Percentiles rank a stretch among this genome's conserved stretches.
phyloP scores from a whole-genome alignment of 331 rosid genomes.

The Erythrophleum ivorense region DNA sequence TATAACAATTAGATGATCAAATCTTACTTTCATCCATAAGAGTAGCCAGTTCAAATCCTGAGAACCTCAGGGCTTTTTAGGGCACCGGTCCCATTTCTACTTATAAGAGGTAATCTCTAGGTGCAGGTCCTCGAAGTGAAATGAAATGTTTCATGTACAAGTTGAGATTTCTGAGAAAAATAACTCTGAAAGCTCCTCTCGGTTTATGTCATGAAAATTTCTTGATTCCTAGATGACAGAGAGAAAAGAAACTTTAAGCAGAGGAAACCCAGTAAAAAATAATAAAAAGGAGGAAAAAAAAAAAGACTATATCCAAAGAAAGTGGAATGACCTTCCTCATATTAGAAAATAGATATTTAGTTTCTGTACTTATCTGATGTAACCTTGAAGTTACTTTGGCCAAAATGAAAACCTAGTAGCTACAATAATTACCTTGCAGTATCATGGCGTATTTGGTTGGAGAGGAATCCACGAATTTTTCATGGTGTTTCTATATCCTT shows the following conservation, averaged over 20 bases:
- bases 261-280: background rate
- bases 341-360: background rate
- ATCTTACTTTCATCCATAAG: background rate
- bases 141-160: background rate
- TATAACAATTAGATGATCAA: background rate
- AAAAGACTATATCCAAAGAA: background rate
- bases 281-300: background rate
- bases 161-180: background rate
- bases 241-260: background rate
- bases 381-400: background rate
- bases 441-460: background rate
- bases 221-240: conserved; percentile 1
- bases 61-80: background rate
- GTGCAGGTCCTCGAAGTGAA: background rate
- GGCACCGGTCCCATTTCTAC: background rate
- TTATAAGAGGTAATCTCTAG: background rate
- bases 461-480: background rate
- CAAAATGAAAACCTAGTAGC: background rate
- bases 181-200: background rate
- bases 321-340: background rate
- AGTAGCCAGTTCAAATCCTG: background rate
- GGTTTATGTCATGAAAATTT: background rate
- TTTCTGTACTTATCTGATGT: background rate
- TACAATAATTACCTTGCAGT: background rate
- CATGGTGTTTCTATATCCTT: background rate